Evolutionary conservation across 2,329 filamentous ascomycete genomes (phyloP).

Genomic region (Zasmidium cellare): DNA sequence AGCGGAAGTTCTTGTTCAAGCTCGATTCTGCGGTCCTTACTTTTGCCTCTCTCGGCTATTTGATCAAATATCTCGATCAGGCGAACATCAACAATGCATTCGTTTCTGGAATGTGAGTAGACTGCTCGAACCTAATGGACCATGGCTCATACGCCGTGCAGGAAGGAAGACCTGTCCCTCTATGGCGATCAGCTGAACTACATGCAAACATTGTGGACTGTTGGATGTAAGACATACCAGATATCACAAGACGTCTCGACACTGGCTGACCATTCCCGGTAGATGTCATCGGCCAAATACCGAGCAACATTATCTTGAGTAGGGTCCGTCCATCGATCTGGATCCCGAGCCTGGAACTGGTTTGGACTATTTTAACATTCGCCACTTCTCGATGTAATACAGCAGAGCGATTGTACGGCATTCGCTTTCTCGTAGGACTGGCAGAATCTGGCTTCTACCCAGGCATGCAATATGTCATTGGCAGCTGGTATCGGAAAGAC

Average conservation of each 20-base stretch:
- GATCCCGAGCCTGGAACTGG: constrained; percentile 50
- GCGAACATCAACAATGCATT: constrained; percentile 44
- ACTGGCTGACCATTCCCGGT: no score
- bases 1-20: constrained; percentile 51
- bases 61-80: constrained; percentile 51
- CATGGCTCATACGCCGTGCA: background rate
- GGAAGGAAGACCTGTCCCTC: constrained; percentile 52
- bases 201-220: constrained; percentile 58
- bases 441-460: constrained; percentile 55
- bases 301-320: constrained; percentile 54
- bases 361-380: constrained; percentile 52
- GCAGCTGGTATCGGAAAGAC: constrained; percentile 52
- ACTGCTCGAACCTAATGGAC: constrained; percentile 18
- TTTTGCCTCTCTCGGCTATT: constrained; percentile 38
- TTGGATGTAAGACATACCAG: constrained; percentile 42
- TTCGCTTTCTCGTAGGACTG: constrained; percentile 53
- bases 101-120: constrained; percentile 45
- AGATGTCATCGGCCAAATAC: constrained; percentile 37
- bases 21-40: constrained; percentile 40
- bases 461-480: constrained; percentile 53
- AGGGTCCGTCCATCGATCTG: constrained; percentile 49
- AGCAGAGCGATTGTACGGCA: constrained; percentile 45
- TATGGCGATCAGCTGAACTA: constrained; percentile 58
- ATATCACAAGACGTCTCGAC: no score
- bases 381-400: constrained; percentile 41